A percentile compares a stretch with the other conserved stretches of the same genome.
These are phyloP conservation scores for Xylaria sp. DNA, from an alignment of 495 filamentous ascomycete genomes.

Conservation along the genomic window DNA sequence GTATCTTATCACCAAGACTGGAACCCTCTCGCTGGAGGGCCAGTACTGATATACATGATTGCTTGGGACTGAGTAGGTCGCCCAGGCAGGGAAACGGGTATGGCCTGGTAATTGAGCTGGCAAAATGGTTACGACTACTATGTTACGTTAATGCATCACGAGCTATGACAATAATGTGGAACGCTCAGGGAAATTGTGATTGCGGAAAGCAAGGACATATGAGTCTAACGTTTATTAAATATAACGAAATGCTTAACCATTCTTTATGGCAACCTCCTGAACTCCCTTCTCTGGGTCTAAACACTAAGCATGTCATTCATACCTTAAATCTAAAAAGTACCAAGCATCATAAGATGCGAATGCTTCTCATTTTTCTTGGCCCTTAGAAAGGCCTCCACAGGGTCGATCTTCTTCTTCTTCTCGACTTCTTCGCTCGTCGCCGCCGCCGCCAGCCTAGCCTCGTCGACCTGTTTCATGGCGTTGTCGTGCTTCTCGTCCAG, in stretches of 20 bases:
- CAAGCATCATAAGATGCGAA: constrained; percentile 26
- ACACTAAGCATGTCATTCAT: too few species aligned
- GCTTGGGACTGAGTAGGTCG: too few species aligned
- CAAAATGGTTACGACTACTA: not conserved
- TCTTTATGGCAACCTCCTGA: too few species aligned
- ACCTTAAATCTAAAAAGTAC: not conserved
- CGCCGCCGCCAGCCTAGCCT: not conserved
- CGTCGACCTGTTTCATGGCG: constrained; percentile 9
- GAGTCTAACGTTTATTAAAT: not conserved
- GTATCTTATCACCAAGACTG: constrained; percentile 76
- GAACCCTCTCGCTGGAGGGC: constrained; percentile 67
- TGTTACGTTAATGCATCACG: not conserved
- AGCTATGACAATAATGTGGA: not conserved
- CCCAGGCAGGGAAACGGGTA: too few species aligned
- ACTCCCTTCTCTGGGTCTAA: too few species aligned
- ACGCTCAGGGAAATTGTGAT: not conserved
- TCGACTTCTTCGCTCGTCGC: not conserved
- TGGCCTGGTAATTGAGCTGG: too few species aligned
- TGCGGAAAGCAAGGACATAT: not conserved
- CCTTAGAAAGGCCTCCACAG: constrained; percentile 17
- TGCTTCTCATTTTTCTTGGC: constrained; percentile 22
- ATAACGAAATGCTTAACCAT: not conserved
- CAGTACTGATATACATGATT: constrained; percentile 52
- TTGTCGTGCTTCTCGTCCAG: not conserved
- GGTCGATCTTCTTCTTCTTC: not conserved